Conservation (phyloP, 2,329 filamentous ascomycete genomes). For the Gnomoniopsis smithogilvyi region DNA sequence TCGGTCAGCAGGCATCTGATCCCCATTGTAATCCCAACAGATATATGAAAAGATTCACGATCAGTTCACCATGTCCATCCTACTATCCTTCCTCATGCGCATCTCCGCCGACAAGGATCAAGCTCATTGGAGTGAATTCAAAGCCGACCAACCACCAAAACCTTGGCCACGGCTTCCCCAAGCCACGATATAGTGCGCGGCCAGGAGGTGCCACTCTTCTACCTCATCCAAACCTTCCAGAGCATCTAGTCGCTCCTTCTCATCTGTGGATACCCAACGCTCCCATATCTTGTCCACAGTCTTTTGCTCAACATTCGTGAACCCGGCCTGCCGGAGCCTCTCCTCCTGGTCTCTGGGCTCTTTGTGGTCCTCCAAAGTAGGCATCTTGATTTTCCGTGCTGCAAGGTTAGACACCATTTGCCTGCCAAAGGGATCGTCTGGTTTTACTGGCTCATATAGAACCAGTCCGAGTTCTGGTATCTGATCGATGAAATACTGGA, state of each 20-base stretch:
- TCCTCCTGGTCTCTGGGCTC: slow-evolving; percentile 64
- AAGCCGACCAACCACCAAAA: slow-evolving; percentile 24
- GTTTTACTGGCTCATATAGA: slow-evolving; percentile 85
- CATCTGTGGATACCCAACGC: slow-evolving; percentile 64
- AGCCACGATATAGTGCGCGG: slow-evolving; percentile 82
- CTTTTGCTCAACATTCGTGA: slow-evolving; percentile 42
- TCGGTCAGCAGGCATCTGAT: background rate
- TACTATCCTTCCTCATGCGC: background rate
- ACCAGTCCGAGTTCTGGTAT: slow-evolving; percentile 56
- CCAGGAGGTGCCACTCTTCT: slow-evolving; percentile 87
- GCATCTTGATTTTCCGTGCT: slow-evolving; percentile 76
- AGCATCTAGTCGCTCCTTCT: slow-evolving; percentile 75
- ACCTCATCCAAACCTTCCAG: slow-evolving; percentile 92
- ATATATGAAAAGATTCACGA: background rate
- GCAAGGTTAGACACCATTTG: slow-evolving; percentile 92
- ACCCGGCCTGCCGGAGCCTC: slow-evolving; percentile 65
- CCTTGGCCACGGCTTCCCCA: slow-evolving; percentile 74
- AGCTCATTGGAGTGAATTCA: background rate
- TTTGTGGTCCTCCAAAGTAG: slow-evolving; percentile 73
- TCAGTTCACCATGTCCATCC: background rate
- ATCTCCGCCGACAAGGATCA: background rate
- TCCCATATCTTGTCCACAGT: slow-evolving; percentile 66
- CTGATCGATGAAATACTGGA: slow-evolving; percentile 60
- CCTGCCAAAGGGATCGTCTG: slow-evolving; percentile 80
- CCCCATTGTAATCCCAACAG: background rate